These are phyloP conservation scores for Debaryomyces robertsiae DNA, from an alignment of 1,139 yeast genomes.

Conservation along the genomic window DNA sequence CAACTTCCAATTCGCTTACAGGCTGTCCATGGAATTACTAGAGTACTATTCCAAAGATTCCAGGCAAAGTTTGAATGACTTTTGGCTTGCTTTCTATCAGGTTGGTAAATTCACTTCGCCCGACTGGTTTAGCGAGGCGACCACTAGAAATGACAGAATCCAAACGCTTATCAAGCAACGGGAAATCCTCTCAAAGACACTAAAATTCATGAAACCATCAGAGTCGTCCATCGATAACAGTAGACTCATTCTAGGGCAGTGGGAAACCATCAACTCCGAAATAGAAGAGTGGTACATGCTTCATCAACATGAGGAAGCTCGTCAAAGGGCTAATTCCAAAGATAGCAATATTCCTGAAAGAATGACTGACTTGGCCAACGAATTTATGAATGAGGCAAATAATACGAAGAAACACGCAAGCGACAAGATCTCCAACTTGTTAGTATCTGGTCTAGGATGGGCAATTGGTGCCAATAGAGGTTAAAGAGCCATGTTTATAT, in stretches of 20 bases:
- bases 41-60: slow-evolving; percentile 19
- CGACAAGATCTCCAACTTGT: slow-evolving; percentile 52
- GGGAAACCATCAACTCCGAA: slow-evolving; percentile 34
- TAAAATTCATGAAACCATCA: slow-evolving; percentile 28
- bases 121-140: slow-evolving; percentile 40
- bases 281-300: slow-evolving; percentile 26
- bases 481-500: slow-evolving; percentile 2
- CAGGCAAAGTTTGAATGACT: slow-evolving; percentile 29
- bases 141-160: slow-evolving; percentile 21
- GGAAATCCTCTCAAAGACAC: slow-evolving; percentile 48
- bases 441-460: slow-evolving; percentile 66
- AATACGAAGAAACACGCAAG: slow-evolving; percentile 41
- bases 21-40: slow-evolving; percentile 34
- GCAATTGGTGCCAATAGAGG: slow-evolving; percentile 58
- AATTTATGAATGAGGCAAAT: slow-evolving; percentile 37
- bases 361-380: slow-evolving; percentile 28
- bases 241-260: slow-evolving; percentile 37
- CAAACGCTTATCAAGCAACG: slow-evolving; percentile 44
- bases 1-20: slow-evolving; percentile 57
- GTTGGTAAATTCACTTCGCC: slow-evolving; percentile 59
- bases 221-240: slow-evolving; percentile 30
- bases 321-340: background rate
- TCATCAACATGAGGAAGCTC: slow-evolving; percentile 5
- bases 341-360: slow-evolving; percentile 12
- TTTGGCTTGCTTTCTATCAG: slow-evolving; percentile 66